Percentiles rank a stretch among this genome's conserved stretches.
phyloP scores from a whole-genome alignment of 495 filamentous ascomycete species.

The Physcia stellaris region DNA sequence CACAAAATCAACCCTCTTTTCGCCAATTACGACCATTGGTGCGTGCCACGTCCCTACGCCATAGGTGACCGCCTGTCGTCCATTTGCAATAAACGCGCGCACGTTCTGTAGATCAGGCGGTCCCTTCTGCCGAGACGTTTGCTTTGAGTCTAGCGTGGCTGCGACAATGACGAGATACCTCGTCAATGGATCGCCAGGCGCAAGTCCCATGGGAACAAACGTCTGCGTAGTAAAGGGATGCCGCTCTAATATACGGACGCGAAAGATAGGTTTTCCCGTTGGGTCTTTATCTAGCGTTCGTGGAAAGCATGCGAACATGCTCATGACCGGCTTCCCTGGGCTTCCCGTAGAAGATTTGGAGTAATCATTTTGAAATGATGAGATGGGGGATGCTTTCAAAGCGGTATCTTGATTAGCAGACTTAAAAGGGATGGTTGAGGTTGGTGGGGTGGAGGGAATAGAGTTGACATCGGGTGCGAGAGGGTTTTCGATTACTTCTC shows the following conservation, averaged over 20 bases:
- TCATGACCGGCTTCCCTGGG: constrained; percentile 52
- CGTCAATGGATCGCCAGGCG: constrained; percentile 18
- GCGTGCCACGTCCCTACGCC: constrained; percentile 91
- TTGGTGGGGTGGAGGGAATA: constrained; percentile 29
- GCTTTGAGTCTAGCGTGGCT: constrained; percentile 37
- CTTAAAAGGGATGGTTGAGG: constrained; percentile 13
- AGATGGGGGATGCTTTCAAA: constrained; percentile 70
- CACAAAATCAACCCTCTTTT: constrained; percentile 59
- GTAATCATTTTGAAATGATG: constrained; percentile 56
- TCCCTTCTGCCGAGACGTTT: constrained; percentile 20
- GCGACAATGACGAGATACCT: constrained; percentile 85
- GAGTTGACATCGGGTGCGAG: constrained; percentile 36
- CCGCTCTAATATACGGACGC: constrained; percentile 69
- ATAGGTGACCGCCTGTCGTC: constrained; percentile 80
- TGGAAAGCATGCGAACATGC: constrained; percentile 81
- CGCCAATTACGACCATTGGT: constrained; percentile 82
- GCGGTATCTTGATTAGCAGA: constrained; percentile 76
- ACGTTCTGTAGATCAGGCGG: constrained; percentile 58
- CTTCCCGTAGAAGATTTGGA: constrained; percentile 45
- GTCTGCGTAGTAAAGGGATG: constrained; percentile 92
- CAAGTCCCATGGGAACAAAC: constrained; percentile 65
- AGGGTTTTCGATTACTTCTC: constrained; percentile 67
- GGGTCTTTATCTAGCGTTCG: constrained; percentile 28
- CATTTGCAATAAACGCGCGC: constrained; percentile 67
- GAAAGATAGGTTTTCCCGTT: constrained; percentile 30